Base-by-base conservation (phyloP, 345 rosid species). In the Populus ilicifolia region DNA sequence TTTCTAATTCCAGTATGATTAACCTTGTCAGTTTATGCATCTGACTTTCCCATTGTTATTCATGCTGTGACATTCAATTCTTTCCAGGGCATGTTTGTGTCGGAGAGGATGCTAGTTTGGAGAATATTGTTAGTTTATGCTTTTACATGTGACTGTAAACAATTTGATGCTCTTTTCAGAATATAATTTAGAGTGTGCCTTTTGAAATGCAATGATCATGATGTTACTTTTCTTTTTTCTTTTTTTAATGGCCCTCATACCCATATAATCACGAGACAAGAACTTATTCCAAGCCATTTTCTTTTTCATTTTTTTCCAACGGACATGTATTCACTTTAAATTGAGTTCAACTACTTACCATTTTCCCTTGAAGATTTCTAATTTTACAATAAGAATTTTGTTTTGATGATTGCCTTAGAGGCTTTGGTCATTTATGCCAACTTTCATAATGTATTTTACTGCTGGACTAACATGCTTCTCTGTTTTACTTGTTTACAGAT, bases 401-500 rank as follows among this genome's bases (percentile, higher is more conserved):
- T 13, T 39, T 4, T 68, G 61, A 5, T 59, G n/a, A 69, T 76
- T 59, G 27, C 56, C 67, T 59, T 12, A 61, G 41, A 69, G 25
- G 20, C 5, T 41, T 33, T 4, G 17, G 14, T 41, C 44, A 14
- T 63, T 64, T 41, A 5, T 67, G 48, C 44, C 35, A 30, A 30
- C 62, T 65, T 59, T 78, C 39, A 21, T 50, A 65, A 27, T 38
- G 6, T 59, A 56, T 75, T 74, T 74, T 76, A 46, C 71, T 66
- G 44, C 33, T 63, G 18, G 46, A 18, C 69, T 69, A 13, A 76
- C 56, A 29, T 39, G 67, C 39, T 70, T 82, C 69, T 61, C 30
- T 79, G 64, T 68, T 83, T 76, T 62, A 61, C 62, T 69, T 79
- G 71, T 41, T 80, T 85, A 84, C 91, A 96, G 99, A 96, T 96